Percentiles rank a stretch among this genome's conserved stretches.
Evolutionary conservation across 352 stramenopile species (phyloP).

Genomic region (Globisporangium carolinianum): DNA sequence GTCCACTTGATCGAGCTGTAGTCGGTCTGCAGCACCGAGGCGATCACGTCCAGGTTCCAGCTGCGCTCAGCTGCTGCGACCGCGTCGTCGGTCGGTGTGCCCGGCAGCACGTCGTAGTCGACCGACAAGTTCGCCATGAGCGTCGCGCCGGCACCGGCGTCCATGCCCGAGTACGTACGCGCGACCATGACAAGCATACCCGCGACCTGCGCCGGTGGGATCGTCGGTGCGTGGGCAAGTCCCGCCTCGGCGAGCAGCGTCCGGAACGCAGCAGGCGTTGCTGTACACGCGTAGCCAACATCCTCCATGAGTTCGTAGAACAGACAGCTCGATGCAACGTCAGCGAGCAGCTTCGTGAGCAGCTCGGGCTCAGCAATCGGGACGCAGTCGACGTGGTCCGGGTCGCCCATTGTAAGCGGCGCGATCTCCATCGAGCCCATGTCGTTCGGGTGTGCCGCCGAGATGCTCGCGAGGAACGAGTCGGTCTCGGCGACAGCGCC

Average conservation of each 20-base stretch:
- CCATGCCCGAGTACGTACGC: slow-evolving; percentile 65
- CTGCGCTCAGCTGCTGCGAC: slow-evolving; percentile 12
- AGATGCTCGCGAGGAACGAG: slow-evolving; percentile 82
- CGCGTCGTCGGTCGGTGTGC: slow-evolving; percentile 13
- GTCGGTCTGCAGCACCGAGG: slow-evolving; percentile 78
- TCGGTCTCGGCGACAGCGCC: slow-evolving; percentile 70
- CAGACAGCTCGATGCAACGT: slow-evolving; percentile 71
- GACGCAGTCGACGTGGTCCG: slow-evolving; percentile 79
- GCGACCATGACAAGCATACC: slow-evolving; percentile 87
- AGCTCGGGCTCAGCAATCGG: slow-evolving; percentile 47
- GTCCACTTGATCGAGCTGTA: slow-evolving; percentile 81
- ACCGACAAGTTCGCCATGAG: slow-evolving; percentile 79
- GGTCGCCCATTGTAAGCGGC: slow-evolving; percentile 81
- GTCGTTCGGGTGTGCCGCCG: slow-evolving; percentile 76
- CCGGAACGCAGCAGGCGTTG: slow-evolving; percentile 70
- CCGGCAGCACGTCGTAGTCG: slow-evolving; percentile 41
- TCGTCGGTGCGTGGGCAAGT: slow-evolving; percentile 68
- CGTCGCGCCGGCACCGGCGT: slow-evolving; percentile 60
- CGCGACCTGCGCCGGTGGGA: slow-evolving; percentile 80
- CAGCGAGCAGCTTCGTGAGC: slow-evolving; percentile 70
- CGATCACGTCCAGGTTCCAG: slow-evolving; percentile 85
- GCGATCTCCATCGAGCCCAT: slow-evolving; percentile 83
- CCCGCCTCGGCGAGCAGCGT: slow-evolving; percentile 79
- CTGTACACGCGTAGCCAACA: slow-evolving; percentile 82
- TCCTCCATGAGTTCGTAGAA: slow-evolving; percentile 91